Evolutionary conservation across 768 basidiomycete species (phyloP).

Genomic region (Boletus rex-veris): DNA sequence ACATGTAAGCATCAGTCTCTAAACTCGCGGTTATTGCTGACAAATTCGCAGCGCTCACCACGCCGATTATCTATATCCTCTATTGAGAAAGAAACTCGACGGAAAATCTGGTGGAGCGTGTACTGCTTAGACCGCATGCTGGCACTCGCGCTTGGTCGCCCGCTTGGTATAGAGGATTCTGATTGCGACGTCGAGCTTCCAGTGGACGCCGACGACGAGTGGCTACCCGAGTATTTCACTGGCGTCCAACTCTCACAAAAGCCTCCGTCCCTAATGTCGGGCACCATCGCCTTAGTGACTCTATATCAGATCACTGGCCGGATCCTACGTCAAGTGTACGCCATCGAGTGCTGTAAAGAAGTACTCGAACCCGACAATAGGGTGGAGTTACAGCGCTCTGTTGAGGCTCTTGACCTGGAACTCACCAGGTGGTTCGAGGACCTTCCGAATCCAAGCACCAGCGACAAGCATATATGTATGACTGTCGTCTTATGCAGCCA

Average conservation of each 20-base stretch:
- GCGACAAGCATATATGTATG: constrained; percentile 81
- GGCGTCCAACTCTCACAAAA: constrained; percentile 56
- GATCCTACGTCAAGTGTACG: constrained; percentile 79
- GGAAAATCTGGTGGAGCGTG: constrained; percentile 94
- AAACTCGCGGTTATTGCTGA: constrained; percentile 13
- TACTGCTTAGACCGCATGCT: constrained; percentile 91
- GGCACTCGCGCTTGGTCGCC: constrained; percentile 83
- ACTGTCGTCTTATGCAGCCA: constrained; percentile 83
- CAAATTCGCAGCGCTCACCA: constrained; percentile 65
- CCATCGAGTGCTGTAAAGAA: constrained; percentile 73
- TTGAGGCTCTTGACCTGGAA: constrained; percentile 74
- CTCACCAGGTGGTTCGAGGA: constrained; percentile 83
- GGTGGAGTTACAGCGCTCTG: constrained; percentile 69
- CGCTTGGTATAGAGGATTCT: constrained; percentile 82
- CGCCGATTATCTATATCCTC: constrained; percentile 64
- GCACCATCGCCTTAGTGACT: constrained; percentile 68
- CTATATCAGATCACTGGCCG: constrained; percentile 85
- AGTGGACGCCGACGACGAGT: constrained; percentile 77
- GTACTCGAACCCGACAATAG: constrained; percentile 70
- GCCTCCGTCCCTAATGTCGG: constrained; percentile 73
- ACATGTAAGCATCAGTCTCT: constrained; percentile 59
- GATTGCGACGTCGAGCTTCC: constrained; percentile 91
- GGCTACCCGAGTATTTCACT: constrained; percentile 66
- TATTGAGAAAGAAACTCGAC: constrained; percentile 83
- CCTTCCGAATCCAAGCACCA: constrained; percentile 67